Conservation (phyloP, 2,329 filamentous ascomycete species). For the Hypocrella siamensis region DNA sequence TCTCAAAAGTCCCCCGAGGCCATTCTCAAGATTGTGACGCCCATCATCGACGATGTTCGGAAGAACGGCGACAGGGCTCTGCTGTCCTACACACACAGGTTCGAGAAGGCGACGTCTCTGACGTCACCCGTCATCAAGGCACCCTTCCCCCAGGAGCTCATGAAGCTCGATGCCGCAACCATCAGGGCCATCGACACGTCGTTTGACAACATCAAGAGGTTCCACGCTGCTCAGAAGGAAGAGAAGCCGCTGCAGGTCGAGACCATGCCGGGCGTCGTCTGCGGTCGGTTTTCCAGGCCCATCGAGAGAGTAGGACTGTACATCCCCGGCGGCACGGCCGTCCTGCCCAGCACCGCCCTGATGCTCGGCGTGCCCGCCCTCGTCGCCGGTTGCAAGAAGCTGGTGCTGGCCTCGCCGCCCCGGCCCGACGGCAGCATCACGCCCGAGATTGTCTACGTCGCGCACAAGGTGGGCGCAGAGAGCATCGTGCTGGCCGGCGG, state of each 20-base stretch:
- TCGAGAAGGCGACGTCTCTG: slow-evolving; percentile 86
- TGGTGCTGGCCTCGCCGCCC: slow-evolving; percentile 84
- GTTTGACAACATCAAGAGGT: slow-evolving; percentile 85
- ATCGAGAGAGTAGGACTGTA: slow-evolving; percentile 96
- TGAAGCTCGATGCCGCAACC: slow-evolving; percentile 73
- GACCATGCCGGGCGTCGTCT: slow-evolving; percentile 95
- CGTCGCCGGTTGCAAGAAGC: slow-evolving; percentile 92
- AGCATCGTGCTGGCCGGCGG: slow-evolving; percentile 92
- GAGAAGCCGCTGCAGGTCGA: slow-evolving; percentile 71
- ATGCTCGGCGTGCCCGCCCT: slow-evolving; percentile 97
- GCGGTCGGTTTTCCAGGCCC: slow-evolving; percentile 79
- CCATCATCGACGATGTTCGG: slow-evolving; percentile 81
- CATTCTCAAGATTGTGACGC: slow-evolving; percentile 78
- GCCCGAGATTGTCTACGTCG: slow-evolving; percentile 92
- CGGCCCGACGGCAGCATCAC: slow-evolving; percentile 80
- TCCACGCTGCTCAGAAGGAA: slow-evolving; percentile 84
- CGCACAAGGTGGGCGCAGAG: slow-evolving; percentile 91
- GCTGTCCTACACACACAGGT: slow-evolving; percentile 90
- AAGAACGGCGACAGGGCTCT: slow-evolving; percentile 75
- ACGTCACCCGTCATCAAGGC: slow-evolving; percentile 80
- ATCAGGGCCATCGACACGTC: slow-evolving; percentile 86
- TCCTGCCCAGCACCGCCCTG: slow-evolving; percentile 90
- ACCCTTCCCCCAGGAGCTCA: slow-evolving; percentile 71
- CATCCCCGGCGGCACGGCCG: slow-evolving; percentile 88
- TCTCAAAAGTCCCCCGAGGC: slow-evolving; percentile 91